Conservation (phyloP, 495 filamentous ascomycete genomes). For the Penicillium bialowiezense region DNA sequence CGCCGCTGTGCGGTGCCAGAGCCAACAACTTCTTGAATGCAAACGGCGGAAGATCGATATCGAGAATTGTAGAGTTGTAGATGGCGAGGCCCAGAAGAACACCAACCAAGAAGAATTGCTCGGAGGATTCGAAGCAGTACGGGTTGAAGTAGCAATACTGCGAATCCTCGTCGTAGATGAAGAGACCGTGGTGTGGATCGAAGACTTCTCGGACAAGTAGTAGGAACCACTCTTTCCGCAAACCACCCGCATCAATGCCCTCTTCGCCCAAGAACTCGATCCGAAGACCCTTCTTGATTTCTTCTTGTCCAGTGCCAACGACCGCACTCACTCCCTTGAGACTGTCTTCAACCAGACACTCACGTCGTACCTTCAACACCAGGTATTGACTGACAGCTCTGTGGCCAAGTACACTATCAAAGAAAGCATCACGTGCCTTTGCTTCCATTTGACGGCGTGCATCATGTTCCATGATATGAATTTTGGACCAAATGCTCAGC, state of each 20-base stretch:
- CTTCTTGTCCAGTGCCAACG: constrained; percentile 76
- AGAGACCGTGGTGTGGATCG: constrained; percentile 86
- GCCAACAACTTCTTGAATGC: constrained; percentile 85
- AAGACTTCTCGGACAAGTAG: constrained; percentile 89
- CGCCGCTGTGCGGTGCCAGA: constrained; percentile 56
- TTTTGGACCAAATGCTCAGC: constrained; percentile 90
- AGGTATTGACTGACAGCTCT: constrained; percentile 78
- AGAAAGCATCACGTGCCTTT: constrained; percentile 87
- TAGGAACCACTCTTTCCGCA: constrained; percentile 95
- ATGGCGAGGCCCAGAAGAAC: constrained; percentile 88
- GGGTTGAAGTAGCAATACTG: constrained; percentile 95
- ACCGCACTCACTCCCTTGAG: constrained; percentile 83
- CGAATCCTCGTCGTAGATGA: constrained; percentile 93
- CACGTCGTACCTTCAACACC: constrained; percentile 72
- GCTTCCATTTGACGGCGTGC: constrained; percentile 88
- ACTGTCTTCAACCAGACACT: constrained; percentile 91
- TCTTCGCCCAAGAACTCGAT: constrained; percentile 90
- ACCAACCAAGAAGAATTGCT: constrained; percentile 91
- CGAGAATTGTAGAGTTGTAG: constrained; percentile 94
- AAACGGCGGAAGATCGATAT: constrained; percentile 89
- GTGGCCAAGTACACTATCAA: constrained; percentile 76
- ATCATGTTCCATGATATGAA: constrained; percentile 88
- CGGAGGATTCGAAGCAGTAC: constrained; percentile 84
- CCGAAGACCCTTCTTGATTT: constrained; percentile 88
- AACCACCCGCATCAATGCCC: constrained; percentile 86